These are phyloP conservation scores for Annona squamosa DNA, from an alignment of 164 flowering plant species.

Conservation along the genomic window DNA sequence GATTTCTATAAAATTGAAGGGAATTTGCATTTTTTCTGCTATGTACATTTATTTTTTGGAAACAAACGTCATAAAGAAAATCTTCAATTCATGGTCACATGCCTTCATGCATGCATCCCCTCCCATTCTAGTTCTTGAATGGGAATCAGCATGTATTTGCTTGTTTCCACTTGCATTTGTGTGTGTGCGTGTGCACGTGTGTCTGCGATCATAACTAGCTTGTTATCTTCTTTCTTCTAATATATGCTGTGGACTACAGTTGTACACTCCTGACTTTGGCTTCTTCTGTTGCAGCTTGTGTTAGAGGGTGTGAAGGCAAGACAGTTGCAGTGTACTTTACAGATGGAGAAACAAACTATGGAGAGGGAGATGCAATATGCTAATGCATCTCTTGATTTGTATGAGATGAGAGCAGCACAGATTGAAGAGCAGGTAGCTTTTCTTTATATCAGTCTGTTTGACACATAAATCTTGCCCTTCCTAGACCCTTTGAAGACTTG, in stretches of 20 bases:
- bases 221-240: not conserved
- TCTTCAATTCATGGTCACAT: not conserved
- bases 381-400: slow-evolving; percentile 44
- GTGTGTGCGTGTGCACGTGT: not conserved
- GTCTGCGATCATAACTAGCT: not conserved
- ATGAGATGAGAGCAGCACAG: slow-evolving; percentile 42
- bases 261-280: not conserved
- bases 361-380: slow-evolving; percentile 57
- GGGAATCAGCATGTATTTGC: too few relatives aligned
- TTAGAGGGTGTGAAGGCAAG: slow-evolving; percentile 68
- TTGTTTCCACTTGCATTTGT: not conserved
- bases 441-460: not conserved
- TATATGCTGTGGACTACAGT: not conserved
- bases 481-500: not conserved
- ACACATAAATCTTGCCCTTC: not conserved
- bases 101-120: not conserved
- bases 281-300: slow-evolving; percentile 59
- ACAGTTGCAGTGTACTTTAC: slow-evolving; percentile 50
- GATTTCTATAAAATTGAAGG: not conserved
- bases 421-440: slow-evolving; percentile 79
- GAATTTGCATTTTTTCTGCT: too few relatives aligned
- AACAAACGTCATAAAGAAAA: not conserved
- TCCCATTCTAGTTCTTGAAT: too few relatives aligned
- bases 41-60: not conserved
- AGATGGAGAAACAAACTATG: slow-evolving; percentile 42